Base-by-base conservation (phyloP, 2,329 filamentous ascomycete genomes). In the Ophiocordyceps australis region DNA sequence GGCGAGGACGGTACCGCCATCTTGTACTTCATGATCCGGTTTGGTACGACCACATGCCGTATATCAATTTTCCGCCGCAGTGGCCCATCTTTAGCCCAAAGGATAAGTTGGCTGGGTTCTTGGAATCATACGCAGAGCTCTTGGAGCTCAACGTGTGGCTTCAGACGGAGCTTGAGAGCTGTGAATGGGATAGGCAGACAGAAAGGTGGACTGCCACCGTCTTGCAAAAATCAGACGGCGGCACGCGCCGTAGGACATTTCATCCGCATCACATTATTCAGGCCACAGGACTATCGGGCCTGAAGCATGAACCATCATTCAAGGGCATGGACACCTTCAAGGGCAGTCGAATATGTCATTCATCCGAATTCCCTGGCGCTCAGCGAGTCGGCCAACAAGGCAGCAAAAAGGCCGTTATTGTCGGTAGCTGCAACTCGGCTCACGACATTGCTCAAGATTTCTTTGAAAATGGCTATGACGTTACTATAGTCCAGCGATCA, bases 41-140 rank as follows among this genome's bases (percentile, higher is more conserved):
- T 3, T 72, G 57, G 53, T 65, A 58, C 30, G 59, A 65, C 28
- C 63, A 70, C 37, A 50, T 76, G 51, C 67, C 74, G 0, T 79
- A 75, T 40, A 36, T 80, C 4, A 49, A 52, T 0, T 80, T 78
- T 39, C 74, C 74, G 0, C 39, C 57, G 0, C 59, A 60, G 27
- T 80, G 74, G 74, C 74, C 74, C 4, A 51, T 74, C 11, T 80
- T 75, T 42, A 76, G 72, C 0, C 71, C 73, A 5, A 79, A 78
- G 39, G 73, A 79, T 43, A 79, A 79, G 39, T 51, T 78, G 0
- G 74, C 58, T 2, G 68, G 76, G 22, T 80, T 68, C 48, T 70
- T 79, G 32, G 72, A 77, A 34, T 51, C 61, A 0, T 79, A 80
- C 34, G 73, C 62, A 1, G 59, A 52, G 5, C 45, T 68, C 0